Conservation (phyloP, 2,329 filamentous ascomycete genomes). For the Calonectria pseudoturangicola region DNA sequence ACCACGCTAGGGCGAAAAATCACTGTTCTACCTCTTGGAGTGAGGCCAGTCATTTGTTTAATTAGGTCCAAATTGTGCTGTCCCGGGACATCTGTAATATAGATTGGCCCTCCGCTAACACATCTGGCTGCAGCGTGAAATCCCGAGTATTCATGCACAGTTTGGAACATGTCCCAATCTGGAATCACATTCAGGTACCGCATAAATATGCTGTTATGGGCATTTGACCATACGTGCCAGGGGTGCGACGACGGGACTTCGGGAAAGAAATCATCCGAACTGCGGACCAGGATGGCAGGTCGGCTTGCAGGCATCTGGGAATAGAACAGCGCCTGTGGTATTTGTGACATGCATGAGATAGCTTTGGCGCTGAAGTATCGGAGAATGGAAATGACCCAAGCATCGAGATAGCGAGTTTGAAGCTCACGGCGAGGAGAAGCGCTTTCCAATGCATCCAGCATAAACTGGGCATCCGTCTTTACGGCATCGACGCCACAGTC, state of each 20-base stretch:
- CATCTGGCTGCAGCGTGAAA: slow-evolving; percentile 95
- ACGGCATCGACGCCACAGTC: slow-evolving; percentile 87
- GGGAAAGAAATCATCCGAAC: slow-evolving; percentile 95
- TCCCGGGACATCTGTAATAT: slow-evolving; percentile 93
- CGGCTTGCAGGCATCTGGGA: slow-evolving; percentile 86
- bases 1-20: slow-evolving; percentile 86
- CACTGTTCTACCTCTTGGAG: slow-evolving; percentile 82
- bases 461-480: slow-evolving; percentile 95
- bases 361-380: slow-evolving; percentile 85
- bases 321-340: slow-evolving; percentile 90
- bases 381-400: slow-evolving; percentile 87
- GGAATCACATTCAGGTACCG: slow-evolving; percentile 91
- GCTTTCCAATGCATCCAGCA: slow-evolving; percentile 84
- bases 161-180: slow-evolving; percentile 86
- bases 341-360: slow-evolving; percentile 96
- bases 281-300: slow-evolving; percentile 84
- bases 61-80: slow-evolving; percentile 86
- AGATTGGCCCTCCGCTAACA: slow-evolving; percentile 92
- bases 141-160: slow-evolving; percentile 79
- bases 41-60: slow-evolving; percentile 85
- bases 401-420: slow-evolving; percentile 86
- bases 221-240: slow-evolving; percentile 97
- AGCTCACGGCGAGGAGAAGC: slow-evolving; percentile 83
- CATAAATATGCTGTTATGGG: slow-evolving; percentile 89
- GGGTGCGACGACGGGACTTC: slow-evolving; percentile 86